A percentile compares a stretch with the other conserved stretches of the same genome.
phyloP scores from a whole-genome alignment of 345 rosid genomes.

The Bruguiera parviflora region DNA sequence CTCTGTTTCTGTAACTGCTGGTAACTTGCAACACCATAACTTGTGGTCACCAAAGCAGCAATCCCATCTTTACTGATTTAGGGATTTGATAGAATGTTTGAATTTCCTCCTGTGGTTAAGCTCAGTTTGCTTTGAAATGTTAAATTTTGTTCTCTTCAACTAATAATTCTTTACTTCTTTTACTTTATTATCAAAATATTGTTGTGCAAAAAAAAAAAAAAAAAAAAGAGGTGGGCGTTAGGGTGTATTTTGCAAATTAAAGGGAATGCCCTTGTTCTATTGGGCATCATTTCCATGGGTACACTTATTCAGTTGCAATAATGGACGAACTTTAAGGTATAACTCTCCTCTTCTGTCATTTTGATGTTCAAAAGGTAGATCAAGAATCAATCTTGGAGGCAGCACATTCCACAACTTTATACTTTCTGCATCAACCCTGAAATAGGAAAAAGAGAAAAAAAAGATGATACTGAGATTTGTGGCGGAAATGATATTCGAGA shows the following conservation, averaged over 20 bases:
- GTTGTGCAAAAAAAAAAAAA: slow-evolving; percentile 29
- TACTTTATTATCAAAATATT: slow-evolving; percentile 34
- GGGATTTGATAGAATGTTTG: slow-evolving; percentile 24
- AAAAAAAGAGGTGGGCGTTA: slow-evolving; percentile 10
- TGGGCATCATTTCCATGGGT: slow-evolving; percentile 14
- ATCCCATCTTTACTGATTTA: slow-evolving; percentile 20
- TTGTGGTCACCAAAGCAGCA: slow-evolving; percentile 16
- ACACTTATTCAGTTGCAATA: slow-evolving; percentile 5
- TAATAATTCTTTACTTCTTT: slow-evolving; percentile 21
- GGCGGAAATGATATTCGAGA: not conserved
- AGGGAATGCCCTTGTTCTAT: slow-evolving; percentile 24
- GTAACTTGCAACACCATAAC: slow-evolving; percentile 23
- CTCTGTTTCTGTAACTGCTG: slow-evolving; percentile 19
- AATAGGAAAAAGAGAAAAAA: not conserved
- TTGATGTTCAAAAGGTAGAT: not conserved
- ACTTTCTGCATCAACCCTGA: not conserved
- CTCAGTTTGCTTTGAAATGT: slow-evolving; percentile 30
- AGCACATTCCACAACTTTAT: not conserved
- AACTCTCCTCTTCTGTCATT: not conserved
- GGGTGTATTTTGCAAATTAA: slow-evolving; percentile 14
- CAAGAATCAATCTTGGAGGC: not conserved
- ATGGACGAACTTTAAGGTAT: slow-evolving; percentile 12
- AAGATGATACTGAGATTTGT: not conserved
- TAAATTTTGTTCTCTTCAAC: slow-evolving; percentile 29
- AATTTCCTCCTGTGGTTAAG: slow-evolving; percentile 26